Percentiles rank a stretch among this genome's conserved stretches.
These are phyloP conservation scores for Trichoderma atroviride DNA, from an alignment of 2,329 filamentous ascomycete genomes.

Conservation along the genomic window DNA sequence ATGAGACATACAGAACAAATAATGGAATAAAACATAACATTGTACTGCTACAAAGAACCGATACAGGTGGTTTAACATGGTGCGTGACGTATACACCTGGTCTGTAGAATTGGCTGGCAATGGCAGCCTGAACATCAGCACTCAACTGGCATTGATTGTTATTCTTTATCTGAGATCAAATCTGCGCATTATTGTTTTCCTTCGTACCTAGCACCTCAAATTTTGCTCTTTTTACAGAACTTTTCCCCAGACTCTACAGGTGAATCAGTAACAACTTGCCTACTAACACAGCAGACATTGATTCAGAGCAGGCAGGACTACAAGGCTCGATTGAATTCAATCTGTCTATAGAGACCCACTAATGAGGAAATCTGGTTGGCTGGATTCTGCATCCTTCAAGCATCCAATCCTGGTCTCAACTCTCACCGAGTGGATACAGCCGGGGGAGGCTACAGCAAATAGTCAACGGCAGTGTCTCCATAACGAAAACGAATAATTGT, in stretches of 20 bases:
- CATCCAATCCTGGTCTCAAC: conserved; percentile 14
- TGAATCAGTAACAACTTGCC: too few relatives aligned
- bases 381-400: conserved; percentile 6
- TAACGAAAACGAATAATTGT: background rate
- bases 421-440: conserved; percentile 23
- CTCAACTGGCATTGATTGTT: background rate
- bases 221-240: background rate
- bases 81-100: background rate
- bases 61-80: background rate
- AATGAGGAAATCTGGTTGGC: conserved; percentile 1
- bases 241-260: background rate
- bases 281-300: background rate
- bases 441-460: conserved; percentile 12
- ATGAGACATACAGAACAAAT: too few relatives aligned
- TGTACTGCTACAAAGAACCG: too few relatives aligned
- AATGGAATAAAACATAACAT: too few relatives aligned
- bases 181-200: too few relatives aligned
- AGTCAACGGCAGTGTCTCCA: background rate
- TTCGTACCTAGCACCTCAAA: background rate
- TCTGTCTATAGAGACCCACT: background rate
- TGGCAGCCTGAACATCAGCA: background rate
- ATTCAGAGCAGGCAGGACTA: background rate
- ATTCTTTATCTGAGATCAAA: background rate
- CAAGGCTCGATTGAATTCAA: background rate
- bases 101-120: background rate